Evolutionary conservation across 2,329 filamentous ascomycete species (phyloP).

Genomic region (Tolypocladium guangdongense): DNA sequence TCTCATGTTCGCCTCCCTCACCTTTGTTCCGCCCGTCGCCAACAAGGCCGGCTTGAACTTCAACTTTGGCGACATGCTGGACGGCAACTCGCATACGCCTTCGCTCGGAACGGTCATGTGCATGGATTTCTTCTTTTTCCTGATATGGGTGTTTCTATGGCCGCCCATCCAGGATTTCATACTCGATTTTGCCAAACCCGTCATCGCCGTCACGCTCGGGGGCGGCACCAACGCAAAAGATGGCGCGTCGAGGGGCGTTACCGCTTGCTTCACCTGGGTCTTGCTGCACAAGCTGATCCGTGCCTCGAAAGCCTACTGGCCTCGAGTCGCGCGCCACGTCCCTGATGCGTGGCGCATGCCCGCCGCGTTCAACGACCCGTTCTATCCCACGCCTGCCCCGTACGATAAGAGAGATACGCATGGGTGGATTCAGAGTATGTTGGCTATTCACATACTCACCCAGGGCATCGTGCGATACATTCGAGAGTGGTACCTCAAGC

Average conservation of each 20-base stretch:
- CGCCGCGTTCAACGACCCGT: conserved; percentile 33
- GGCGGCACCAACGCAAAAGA: conserved; percentile 63
- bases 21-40: conserved; percentile 76
- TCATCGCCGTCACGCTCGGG: conserved; percentile 83
- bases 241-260: conserved; percentile 59
- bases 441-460: conserved; percentile 65
- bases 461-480: conserved; percentile 63
- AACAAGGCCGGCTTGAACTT: conserved; percentile 68
- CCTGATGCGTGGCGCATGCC: conserved; percentile 35
- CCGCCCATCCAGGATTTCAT: conserved; percentile 78
- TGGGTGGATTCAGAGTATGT: conserved; percentile 55
- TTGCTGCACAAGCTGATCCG: conserved; percentile 40
- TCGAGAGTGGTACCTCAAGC: conserved; percentile 54
- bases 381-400: conserved; percentile 26
- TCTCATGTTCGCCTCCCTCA: conserved; percentile 83
- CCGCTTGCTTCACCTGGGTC: conserved; percentile 61
- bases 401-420: conserved; percentile 51
- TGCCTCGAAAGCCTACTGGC: conserved; percentile 37
- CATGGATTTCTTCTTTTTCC: conserved; percentile 71
- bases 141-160: conserved; percentile 83
- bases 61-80: conserved; percentile 84
- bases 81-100: conserved; percentile 75
- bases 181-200: conserved; percentile 81
- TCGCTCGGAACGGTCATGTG: conserved; percentile 76
- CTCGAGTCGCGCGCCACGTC: conserved; percentile 32